Evolutionary conservation across 345 rosid species (phyloP).

Genomic region (Eutrema yunnanense): DNA sequence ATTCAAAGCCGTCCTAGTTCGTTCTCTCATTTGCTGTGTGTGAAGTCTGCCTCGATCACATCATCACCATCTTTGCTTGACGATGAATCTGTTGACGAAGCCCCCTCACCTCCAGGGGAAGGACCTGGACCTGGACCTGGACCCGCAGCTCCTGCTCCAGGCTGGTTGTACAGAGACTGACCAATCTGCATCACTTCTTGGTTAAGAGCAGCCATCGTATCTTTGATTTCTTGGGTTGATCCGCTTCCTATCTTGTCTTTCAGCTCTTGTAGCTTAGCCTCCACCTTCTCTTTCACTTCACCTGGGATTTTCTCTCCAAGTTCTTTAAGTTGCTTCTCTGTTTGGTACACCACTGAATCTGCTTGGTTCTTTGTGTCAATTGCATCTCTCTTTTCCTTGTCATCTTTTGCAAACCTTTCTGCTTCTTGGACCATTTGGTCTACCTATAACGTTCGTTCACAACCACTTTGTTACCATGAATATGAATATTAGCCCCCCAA

Average conservation of each 20-base stretch:
- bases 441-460: conserved; percentile 43
- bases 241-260: conserved; percentile 68
- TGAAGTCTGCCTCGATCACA: conserved; percentile 87
- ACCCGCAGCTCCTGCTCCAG: conserved; percentile 41
- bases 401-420: conserved; percentile 80
- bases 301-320: conserved; percentile 87
- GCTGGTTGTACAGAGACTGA: conserved; percentile 85
- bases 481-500: background rate
- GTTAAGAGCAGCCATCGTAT: conserved; percentile 79
- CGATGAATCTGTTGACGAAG: conserved; percentile 39
- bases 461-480: background rate
- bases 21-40: conserved; percentile 64
- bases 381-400: conserved; percentile 92
- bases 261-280: conserved; percentile 76
- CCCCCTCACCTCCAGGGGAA: conserved; percentile 55
- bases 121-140: conserved; percentile 41
- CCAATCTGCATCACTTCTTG: conserved; percentile 97
- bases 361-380: conserved; percentile 99
- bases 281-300: conserved; percentile 84
- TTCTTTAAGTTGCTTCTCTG: conserved; percentile 94
- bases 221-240: conserved; percentile 71
- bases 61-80: conserved; percentile 60
- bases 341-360: conserved; percentile 83
- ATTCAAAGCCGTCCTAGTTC: background rate
- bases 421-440: conserved; percentile 87